These are phyloP conservation scores for Globisporangium carolinianum DNA, from an alignment of 352 stramenopile species.

Conservation along the genomic window DNA sequence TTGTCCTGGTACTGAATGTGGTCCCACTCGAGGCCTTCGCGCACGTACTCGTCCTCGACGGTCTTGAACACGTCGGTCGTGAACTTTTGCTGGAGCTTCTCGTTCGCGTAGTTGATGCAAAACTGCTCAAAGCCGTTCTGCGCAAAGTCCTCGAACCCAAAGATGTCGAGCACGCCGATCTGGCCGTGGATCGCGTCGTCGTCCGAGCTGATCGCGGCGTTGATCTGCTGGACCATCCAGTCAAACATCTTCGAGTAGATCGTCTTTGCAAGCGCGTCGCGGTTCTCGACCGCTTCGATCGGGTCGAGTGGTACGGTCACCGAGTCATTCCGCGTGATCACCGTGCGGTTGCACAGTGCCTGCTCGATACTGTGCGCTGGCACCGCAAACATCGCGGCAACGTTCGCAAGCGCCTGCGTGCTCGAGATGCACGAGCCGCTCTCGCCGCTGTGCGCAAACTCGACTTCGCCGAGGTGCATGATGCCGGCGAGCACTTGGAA, in stretches of 20 bases:
- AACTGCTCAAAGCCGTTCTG: conserved; percentile 92
- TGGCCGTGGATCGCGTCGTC: conserved; percentile 63
- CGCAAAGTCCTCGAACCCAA: conserved; percentile 97
- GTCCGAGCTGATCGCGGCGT: conserved; percentile 76
- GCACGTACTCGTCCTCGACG: conserved; percentile 97
- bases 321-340: conserved; percentile 85
- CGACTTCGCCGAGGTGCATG: conserved; percentile 95
- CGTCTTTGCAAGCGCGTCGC: conserved; percentile 95
- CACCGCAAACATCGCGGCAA: conserved; percentile 89
- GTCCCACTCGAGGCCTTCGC: conserved; percentile 96
- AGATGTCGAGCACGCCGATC: conserved; percentile 98
- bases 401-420: conserved; percentile 46
- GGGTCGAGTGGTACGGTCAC: conserved; percentile 82
- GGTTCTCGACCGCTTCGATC: conserved; percentile 89
- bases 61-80: conserved; percentile 95
- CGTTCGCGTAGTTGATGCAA: conserved; percentile 92
- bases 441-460: conserved; percentile 79
- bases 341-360: conserved; percentile 89
- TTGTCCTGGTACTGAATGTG: conserved; percentile 99
- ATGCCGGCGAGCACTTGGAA: conserved; percentile 87
- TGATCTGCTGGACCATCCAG: conserved; percentile 94
- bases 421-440: conserved; percentile 69
- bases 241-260: conserved; percentile 98
- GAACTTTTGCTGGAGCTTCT: conserved; percentile 91
- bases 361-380: conserved; percentile 80